phyloP scores from a whole-genome alignment of 2,329 filamentous ascomycete species.

The Colletotrichum sp. region DNA sequence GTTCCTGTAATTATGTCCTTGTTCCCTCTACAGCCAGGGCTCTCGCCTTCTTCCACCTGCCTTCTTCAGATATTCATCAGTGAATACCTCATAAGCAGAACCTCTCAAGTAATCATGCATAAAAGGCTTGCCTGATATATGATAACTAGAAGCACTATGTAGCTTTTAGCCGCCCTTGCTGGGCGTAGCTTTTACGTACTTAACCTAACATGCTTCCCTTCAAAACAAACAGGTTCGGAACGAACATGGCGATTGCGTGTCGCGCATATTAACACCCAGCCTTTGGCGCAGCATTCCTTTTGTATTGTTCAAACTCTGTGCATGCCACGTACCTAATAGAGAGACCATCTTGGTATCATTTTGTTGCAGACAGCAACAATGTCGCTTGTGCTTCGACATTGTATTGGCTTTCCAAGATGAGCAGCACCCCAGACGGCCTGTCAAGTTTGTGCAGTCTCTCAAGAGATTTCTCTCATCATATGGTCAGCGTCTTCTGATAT shows the following conservation, averaged over 20 bases:
- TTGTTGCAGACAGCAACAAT: background rate
- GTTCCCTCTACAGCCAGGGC: fast-evolving
- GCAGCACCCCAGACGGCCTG: background rate
- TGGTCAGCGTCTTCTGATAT: background rate
- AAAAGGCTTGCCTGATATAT: fast-evolving
- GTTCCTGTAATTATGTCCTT: background rate
- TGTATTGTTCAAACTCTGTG: background rate
- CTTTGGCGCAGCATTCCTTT: background rate
- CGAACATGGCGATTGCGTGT: background rate
- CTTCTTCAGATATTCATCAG: fast-evolving
- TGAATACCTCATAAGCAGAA: fast-evolving
- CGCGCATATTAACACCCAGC: background rate
- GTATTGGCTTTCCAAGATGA: fast-evolving
- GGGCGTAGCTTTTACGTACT: fast-evolving
- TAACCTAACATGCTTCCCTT: fast-evolving
- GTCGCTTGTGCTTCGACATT: background rate
- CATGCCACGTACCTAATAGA: background rate
- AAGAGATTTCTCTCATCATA: background rate
- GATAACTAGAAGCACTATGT: fast-evolving
- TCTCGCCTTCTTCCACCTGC: background rate
- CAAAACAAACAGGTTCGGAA: background rate
- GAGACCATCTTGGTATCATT: background rate
- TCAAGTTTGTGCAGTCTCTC: background rate
- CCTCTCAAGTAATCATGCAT: background rate
- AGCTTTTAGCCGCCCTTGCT: background rate